Evolutionary conservation across 2,329 filamentous ascomycete genomes (phyloP).

Genomic region (Pyrenochaeta sp.): DNA sequence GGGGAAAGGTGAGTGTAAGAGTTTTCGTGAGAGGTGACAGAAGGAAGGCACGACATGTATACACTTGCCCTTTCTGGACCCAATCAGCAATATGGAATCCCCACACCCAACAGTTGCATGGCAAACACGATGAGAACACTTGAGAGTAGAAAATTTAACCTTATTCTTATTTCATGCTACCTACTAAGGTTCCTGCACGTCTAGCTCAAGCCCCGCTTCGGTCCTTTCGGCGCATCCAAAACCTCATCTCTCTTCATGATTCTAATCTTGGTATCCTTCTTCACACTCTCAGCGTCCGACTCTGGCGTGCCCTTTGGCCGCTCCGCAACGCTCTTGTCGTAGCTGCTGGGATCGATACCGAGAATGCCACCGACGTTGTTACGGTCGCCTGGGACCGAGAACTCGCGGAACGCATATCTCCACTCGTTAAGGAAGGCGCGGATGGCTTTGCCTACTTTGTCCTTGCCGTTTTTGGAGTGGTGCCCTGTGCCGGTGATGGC

Average conservation of each 20-base stretch:
- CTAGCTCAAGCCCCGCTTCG: slow-evolving; percentile 30
- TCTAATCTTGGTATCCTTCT: slow-evolving; percentile 45
- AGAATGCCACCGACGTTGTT: slow-evolving; percentile 76
- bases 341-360: slow-evolving; percentile 69
- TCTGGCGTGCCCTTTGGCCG: slow-evolving; percentile 47
- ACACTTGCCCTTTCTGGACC: too few species aligned
- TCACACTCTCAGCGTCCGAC: slow-evolving; percentile 29
- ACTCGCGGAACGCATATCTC: slow-evolving; percentile 95
- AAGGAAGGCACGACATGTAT: too few species aligned
- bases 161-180: slow-evolving; percentile 41
- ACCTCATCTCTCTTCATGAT: slow-evolving; percentile 50
- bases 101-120: too few species aligned
- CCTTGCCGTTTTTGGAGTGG: slow-evolving; percentile 98
- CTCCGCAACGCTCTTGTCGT: slow-evolving; percentile 56
- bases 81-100: too few species aligned
- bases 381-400: slow-evolving; percentile 93
- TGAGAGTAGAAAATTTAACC: slow-evolving; percentile 22
- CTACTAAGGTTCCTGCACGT: slow-evolving; percentile 17
- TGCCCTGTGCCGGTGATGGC: slow-evolving; percentile 97
- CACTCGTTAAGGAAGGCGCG: slow-evolving; percentile 92
- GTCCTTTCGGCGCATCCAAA: slow-evolving; percentile 46
- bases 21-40: too few species aligned
- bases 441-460: slow-evolving; percentile 96
- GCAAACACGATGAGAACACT: too few species aligned
- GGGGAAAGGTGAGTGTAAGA: too few species aligned